Evolutionary conservation across 2,329 filamentous ascomycete genomes (phyloP).

Genomic region (Fusarium miscanthi): DNA sequence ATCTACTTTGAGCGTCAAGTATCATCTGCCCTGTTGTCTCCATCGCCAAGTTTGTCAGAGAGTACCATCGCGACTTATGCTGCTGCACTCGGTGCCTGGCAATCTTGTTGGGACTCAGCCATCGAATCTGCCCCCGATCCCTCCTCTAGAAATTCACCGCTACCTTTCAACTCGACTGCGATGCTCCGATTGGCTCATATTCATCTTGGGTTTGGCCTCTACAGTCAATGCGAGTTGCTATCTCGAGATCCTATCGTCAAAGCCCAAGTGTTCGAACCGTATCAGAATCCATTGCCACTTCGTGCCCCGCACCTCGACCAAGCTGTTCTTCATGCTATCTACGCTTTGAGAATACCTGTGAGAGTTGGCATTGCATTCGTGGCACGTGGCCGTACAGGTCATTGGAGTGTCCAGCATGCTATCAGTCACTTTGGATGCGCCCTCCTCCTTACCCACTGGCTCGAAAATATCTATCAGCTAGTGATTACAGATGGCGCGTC

Average conservation of each 20-base stretch:
- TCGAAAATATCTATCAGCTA: constrained; percentile 1
- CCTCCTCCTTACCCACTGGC: constrained; percentile 22
- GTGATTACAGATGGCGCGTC: neutral
- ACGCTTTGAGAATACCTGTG: constrained; percentile 24
- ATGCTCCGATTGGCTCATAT: constrained; percentile 1
- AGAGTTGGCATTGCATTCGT: constrained; percentile 28
- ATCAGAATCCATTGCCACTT: neutral
- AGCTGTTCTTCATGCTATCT: constrained; percentile 24
- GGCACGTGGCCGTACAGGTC: constrained; percentile 19
- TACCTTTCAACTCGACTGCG: constrained; percentile 3
- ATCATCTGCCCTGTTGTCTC: neutral
- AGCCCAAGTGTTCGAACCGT: neutral
- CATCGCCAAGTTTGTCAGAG: neutral
- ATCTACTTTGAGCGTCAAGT: constrained; percentile 23
- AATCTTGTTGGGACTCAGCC: neutral
- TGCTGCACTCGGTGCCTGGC: neutral
- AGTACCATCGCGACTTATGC: neutral
- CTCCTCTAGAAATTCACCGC: neutral
- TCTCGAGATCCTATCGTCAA: neutral
- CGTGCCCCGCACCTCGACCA: constrained; percentile 21
- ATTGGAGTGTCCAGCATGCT: constrained; percentile 29
- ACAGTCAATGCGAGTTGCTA: neutral
- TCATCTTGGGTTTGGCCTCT: neutral
- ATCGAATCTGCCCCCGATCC: neutral
- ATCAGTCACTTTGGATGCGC: constrained; percentile 27